phyloP scores from a whole-genome alignment of 345 rosid species.

The Citrus unshiu region DNA sequence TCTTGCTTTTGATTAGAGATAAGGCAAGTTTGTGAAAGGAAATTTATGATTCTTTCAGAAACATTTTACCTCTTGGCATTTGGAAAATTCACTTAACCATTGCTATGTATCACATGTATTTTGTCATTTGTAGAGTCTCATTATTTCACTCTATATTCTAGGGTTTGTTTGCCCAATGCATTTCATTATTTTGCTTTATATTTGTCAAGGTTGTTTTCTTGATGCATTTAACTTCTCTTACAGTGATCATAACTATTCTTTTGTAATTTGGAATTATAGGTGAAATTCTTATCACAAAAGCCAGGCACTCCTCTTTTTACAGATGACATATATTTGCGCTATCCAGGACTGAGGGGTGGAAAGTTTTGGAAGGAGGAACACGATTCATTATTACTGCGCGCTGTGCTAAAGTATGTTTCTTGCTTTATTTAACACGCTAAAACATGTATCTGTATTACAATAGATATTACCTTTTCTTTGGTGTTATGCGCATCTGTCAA shows the following conservation, averaged over 20 bases:
- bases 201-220: slow-evolving; percentile 12
- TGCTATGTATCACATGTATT: not conserved
- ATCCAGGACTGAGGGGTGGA: slow-evolving; percentile 78
- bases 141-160: not conserved
- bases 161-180: slow-evolving; percentile 7
- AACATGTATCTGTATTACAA: not conserved
- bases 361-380: slow-evolving; percentile 93
- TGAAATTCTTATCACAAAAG: slow-evolving; percentile 48
- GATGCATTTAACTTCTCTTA: slow-evolving; percentile 8
- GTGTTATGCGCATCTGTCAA: not conserved
- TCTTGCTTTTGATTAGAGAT: slow-evolving; percentile 59
- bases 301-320: slow-evolving; percentile 54
- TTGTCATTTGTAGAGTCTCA: not conserved
- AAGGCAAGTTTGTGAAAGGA: slow-evolving; percentile 50
- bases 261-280: slow-evolving; percentile 35
- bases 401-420: slow-evolving; percentile 74
- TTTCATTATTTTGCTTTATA: not conserved
- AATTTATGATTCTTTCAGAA: not conserved
- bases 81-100: not conserved
- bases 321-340: slow-evolving; percentile 62
- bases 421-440: slow-evolving; percentile 2
- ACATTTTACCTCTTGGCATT: not conserved
- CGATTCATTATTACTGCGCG: slow-evolving; percentile 67
- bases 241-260: not conserved
- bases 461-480: not conserved